Base-by-base conservation (phyloP, 805 yeast genomes). In the Debaryomyces tyrocola region DNA sequence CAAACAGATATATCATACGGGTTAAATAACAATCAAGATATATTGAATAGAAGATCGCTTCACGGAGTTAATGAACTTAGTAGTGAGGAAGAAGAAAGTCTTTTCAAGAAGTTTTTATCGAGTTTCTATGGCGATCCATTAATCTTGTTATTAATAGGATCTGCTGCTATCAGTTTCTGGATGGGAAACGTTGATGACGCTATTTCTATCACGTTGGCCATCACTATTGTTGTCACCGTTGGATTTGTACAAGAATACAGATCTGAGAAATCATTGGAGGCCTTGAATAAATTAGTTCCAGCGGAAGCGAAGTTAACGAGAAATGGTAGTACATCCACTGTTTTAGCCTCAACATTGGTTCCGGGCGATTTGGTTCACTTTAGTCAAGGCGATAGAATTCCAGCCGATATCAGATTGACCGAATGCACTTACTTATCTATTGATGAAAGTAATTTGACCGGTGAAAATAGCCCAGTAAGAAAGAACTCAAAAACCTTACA, bases 141-240 rank as follows among this genome's bases (percentile, higher is more conserved):
- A 69, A 92, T 94, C 54, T 72, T 94, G 55, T 72, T 94, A 48
- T 76, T 94, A 57, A 87, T 91, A 35, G 97, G 94, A 0, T 90
- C 97, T 0, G 97, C 99, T 0, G 79, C 78, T 2, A 76, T 94
- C 31, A 84, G 95, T 51, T 87, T 92, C 55, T 66, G 88, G 57
- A 89, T 94, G 95, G 96, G 97, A n/a, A 94, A 94, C 67, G 82
- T 83, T 28, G 97, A 94, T 63, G 99, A 94, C 65, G 96, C 98
- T 2, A 73, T 94, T n/a, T 84, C 94, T 54, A 94, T 94, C 56
- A 85, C 97, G 0, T 73, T 91, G 52, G 99, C 99, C 3, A 89
- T 94, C 41, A 57, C 88, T 37, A 91, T 94, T 55, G 99, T 94
- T 28, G 97, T 94, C 10, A 82, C 94, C 1, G 99, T 94, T 33